Base-by-base conservation (phyloP, 768 basidiomycete species). In the Mycena maculata region DNA sequence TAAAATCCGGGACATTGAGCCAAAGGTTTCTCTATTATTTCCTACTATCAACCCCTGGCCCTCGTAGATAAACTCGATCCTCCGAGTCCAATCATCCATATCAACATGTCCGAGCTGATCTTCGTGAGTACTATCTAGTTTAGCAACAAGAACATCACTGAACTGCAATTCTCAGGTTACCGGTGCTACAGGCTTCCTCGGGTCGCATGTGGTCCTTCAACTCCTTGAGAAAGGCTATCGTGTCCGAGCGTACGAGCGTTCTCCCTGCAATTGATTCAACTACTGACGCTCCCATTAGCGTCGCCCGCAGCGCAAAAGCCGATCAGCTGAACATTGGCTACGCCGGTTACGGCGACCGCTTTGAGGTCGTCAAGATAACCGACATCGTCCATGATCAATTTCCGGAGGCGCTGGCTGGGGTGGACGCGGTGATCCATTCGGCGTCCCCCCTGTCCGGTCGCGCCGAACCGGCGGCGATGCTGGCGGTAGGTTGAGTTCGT, bases 171-270 rank as follows among this genome's bases (percentile, higher is more conserved):
- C n/a, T n/a, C n/a, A 84, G 81, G 80, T 84, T 16, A 85, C 83
- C 30, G 84, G 85, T 30, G 80, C 79, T 20, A 81, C 84, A 25
- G 83, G 84, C 23, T 85, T 81, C 70, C 70, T 82, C 5, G 84
- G 82, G 9, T 76, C 83, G 13, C 83, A 85, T 58, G 76, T 85
- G 30, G 79, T 80, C 15, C 70, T 79, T 13, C 75, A 82, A 47
- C 77, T 86, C 6, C 71, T 87, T 23, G 71, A 81, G n/a, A 73
- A 75, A 23, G 87, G 88, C 2, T 86, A 84, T 70, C 78, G 75
- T 11, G 87, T 89, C 41, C 77, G 83, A 68, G 88, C 84, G 82
- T 83, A 65, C 54, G 80, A 70, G n/a, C n/a, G n/a, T n/a, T n/a
- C n/a, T n/a, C n/a, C n/a, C n/a, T n/a, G n/a, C n/a, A n/a, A 20